Base-by-base conservation (phyloP, 1,284 basidiomycete genomes). In the Spongiforma sp. region DNA sequence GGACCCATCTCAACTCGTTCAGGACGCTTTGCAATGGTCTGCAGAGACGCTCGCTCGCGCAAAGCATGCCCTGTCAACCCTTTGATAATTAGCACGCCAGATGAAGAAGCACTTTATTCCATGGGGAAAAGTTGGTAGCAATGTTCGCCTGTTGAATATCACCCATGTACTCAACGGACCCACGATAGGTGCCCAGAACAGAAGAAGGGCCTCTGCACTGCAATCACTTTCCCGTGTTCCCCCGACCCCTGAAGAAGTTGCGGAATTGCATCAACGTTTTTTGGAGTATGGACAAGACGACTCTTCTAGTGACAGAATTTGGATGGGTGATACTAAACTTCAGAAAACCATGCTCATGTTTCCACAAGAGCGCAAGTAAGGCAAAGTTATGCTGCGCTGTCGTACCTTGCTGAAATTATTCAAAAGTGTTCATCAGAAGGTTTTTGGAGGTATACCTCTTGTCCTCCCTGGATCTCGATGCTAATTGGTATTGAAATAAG, bases 21-120 rank as follows among this genome's bases (percentile, higher is more conserved):
- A 88, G 89, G 89, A 32, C 83, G 89, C 17, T 91, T 94, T 78
- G 89, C 89, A 0, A 94, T 94, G 93, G 93, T 94, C 7, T 93
- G 91, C 72, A 82, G 92, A 66, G 89, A 94, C 72, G 85, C 89
- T 3, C 77, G 77, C 50, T 92, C 90, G 1, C 87, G 89, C 69
- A 84, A 83, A 63, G 88, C 92, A 1, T 81, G 84, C 41, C 77
- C 82, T 17, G 87, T 94, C n/a, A 90, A 91, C 64, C 86, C 85
- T 6, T 79, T 95, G 28, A 78, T 83, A 10, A 80, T 89, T 28
- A 79, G 83, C 34, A 88, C 86, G 0, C 76, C 83, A 1, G 91
- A 93, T 71, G 93, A 94, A 73, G 76, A 84, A 62, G 78, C 80
- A 7, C 79, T 94, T 15, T 86, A 86, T 69, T 77, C 81, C 2